Base-by-base conservation (phyloP, 2,329 filamentous ascomycete species). In the Xylariaceae sp. region DNA sequence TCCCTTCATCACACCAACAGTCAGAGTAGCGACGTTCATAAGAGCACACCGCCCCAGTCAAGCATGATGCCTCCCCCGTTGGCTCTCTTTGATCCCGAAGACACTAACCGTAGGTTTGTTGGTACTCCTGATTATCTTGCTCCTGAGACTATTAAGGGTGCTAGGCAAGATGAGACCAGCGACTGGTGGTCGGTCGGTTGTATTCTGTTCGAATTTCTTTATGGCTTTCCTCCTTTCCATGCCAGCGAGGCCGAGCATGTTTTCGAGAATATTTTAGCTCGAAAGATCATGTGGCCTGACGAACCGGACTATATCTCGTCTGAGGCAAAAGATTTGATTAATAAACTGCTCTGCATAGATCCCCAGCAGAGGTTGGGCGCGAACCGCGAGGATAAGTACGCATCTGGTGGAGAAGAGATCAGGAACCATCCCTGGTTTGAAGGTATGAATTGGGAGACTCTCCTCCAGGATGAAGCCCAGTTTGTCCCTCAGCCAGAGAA, bases 111-210 rank as follows among this genome's bases (percentile, higher is more conserved):
- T 51, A 88, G 91, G 40, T 99, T 99, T 67, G 95, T 99, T 7
- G 95, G 95, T 29, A 99, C 95, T 0, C 95, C 95, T 0, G 95
- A 99, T 73, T 99, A 99, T 70, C 83, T 99, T 14, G 95, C 95
- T 0, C 95, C 95, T 0, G 96, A 99, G 71, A 99, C 96, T 0
- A 96, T 99, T 70, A 93, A 91, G 63, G 95, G 96, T 48, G 87
- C 92, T 63, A 92, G 93, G 1, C 95, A 99, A 73, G 95, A 99
- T 69, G 93, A 98, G 73, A 95, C 93, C 64, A 98, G 95, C 70
- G 95, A 99, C 85, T 99, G 95, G 95, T 99, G 95, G 95, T 98
- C 95, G 20, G 82, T 99, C n/a, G 95, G 95, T 0, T 99, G 96
- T 72, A 98, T 99, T 65, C 79, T 98, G 74, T 99, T 97, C 67